These are phyloP conservation scores for Paecilomyces dactylethromorphus DNA, from an alignment of 2,329 filamentous ascomycete species.

Conservation along the genomic window DNA sequence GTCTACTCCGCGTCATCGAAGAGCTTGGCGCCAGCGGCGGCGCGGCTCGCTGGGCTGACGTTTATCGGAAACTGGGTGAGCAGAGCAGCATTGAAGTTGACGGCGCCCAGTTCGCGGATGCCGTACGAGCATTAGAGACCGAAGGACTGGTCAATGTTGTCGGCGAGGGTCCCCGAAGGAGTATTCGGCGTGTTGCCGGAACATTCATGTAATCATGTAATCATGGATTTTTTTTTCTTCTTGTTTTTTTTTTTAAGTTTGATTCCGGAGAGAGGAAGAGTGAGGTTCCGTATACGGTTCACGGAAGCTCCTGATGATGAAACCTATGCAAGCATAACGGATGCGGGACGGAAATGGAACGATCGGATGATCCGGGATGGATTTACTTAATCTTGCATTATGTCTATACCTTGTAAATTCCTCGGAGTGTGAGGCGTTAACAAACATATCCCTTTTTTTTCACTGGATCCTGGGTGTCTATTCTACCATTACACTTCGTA, in stretches of 20 bases:
- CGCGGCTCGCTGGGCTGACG: slow-evolving; percentile 69
- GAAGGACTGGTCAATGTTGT: slow-evolving; percentile 75
- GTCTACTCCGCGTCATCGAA: slow-evolving; percentile 67
- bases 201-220: slow-evolving; percentile 6
- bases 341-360: neutral
- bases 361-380: neutral
- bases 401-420: neutral
- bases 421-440: neutral
- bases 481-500: no score
- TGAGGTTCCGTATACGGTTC: slow-evolving; percentile 5
- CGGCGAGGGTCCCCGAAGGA: slow-evolving; percentile 79
- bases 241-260: neutral
- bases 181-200: slow-evolving; percentile 67
- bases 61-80: slow-evolving; percentile 66
- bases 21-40: slow-evolving; percentile 65
- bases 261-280: slow-evolving; percentile 6
- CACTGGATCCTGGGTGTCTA: neutral
- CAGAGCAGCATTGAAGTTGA: slow-evolving; percentile 65
- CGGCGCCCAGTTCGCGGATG: slow-evolving; percentile 73
- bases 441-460: neutral
- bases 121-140: slow-evolving; percentile 70
- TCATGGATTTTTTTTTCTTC: no score
- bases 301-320: slow-evolving; percentile 7
- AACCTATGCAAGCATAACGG: neutral
- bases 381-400: neutral